These are phyloP conservation scores for Mimosa pudica DNA, from an alignment of 306 rosid species.

Conservation along the genomic window DNA sequence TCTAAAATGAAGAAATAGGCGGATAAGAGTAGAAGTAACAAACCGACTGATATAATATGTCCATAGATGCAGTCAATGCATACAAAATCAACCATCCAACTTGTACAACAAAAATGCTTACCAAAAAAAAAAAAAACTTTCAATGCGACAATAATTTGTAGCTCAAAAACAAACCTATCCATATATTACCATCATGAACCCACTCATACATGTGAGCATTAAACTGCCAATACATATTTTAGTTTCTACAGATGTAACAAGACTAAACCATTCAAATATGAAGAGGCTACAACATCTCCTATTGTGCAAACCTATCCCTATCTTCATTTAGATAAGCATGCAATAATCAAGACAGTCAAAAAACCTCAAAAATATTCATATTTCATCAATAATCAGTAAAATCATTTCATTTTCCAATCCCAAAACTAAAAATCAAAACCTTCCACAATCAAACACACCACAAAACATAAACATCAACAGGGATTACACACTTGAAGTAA, in stretches of 20 bases:
- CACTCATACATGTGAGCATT: conserved; percentile 2
- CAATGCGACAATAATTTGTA: conserved; percentile 1
- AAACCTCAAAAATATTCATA: not conserved
- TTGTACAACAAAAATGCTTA: conserved; percentile 4
- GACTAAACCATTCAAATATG: conserved; percentile 12
- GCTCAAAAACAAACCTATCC: conserved; percentile 23
- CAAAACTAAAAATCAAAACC: conserved; percentile 18
- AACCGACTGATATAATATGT: not conserved
- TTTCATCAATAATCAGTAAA: not conserved
- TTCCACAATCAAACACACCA: conserved; percentile 17
- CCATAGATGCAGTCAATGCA: not conserved
- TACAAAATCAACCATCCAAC: not conserved
- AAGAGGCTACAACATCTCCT: conserved; percentile 15
- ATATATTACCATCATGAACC: conserved; percentile 24
- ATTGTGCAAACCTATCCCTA: conserved; percentile 7
- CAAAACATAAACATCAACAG: conserved; percentile 16
- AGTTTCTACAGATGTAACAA: conserved; percentile 7
- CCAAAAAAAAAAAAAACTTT: conserved; percentile 6
- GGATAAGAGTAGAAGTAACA: not conserved
- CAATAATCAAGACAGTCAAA: not conserved
- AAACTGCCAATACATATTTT: conserved; percentile 1
- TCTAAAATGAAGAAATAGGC: not conserved
- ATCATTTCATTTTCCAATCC: not conserved
- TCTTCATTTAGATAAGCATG: conserved; percentile 18
- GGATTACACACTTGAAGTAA: not conserved